Conservation (phyloP, 176 grass and related monocot genomes). For the Poa pratensis region DNA sequence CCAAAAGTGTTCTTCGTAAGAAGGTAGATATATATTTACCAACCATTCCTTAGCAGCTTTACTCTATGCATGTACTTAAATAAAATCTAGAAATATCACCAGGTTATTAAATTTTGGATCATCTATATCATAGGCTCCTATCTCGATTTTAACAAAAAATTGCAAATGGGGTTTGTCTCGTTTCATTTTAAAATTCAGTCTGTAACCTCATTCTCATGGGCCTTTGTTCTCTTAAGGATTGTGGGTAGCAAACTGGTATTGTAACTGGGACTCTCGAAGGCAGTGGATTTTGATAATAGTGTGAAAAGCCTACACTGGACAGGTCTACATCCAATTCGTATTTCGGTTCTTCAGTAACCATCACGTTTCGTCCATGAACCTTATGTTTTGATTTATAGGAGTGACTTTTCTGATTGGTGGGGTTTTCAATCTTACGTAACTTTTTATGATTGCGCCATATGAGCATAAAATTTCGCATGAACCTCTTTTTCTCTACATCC, state of each 20-base stretch:
- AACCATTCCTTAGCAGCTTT: constrained; percentile 28
- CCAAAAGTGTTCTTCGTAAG: constrained; percentile 76
- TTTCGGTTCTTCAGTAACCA: neutral
- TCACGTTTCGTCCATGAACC: neutral
- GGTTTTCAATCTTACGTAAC: neutral
- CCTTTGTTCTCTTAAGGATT: constrained; percentile 10
- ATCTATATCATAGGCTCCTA: neutral
- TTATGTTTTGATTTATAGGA: neutral
- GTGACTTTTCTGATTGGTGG: neutral
- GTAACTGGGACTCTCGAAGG: neutral
- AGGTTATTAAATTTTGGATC: neutral
- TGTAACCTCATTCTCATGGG: too few species aligned
- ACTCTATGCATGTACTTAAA: neutral
- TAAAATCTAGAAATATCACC: too few species aligned
- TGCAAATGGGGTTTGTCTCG: neutral
- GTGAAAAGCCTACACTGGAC: neutral
- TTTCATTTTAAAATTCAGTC: neutral
- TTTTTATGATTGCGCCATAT: neutral
- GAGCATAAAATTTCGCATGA: neutral
- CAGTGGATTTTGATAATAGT: too few species aligned
- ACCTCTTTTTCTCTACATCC: neutral
- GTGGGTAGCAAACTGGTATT: neutral
- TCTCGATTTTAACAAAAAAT: neutral
- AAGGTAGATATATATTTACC: constrained; percentile 57
- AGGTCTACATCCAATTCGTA: neutral